Percentiles rank a stretch among this genome's conserved stretches.
These are phyloP conservation scores for Tolypocladium inflatum DNA, from an alignment of 2,329 filamentous ascomycete genomes.

Conservation along the genomic window DNA sequence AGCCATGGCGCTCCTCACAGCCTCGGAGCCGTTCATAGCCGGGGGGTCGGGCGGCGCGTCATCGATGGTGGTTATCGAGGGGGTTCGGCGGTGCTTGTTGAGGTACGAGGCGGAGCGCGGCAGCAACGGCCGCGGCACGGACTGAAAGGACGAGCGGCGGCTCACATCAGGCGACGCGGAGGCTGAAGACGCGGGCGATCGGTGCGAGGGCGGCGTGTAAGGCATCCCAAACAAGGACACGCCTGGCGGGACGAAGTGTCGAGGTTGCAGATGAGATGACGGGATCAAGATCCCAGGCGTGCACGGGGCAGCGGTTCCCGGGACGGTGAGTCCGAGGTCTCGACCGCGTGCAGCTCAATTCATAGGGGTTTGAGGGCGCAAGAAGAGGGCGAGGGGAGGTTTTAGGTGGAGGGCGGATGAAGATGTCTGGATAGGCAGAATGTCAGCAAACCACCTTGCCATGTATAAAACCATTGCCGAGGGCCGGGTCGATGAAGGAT, in stretches of 20 bases:
- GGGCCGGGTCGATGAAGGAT: background rate
- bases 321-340: background rate
- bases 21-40: constrained; percentile 11
- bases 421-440: background rate
- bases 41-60: constrained; percentile 23
- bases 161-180: constrained; percentile 46
- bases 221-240: constrained; percentile 53
- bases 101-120: constrained; percentile 59
- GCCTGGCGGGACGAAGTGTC: constrained; percentile 4
- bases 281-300: background rate
- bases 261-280: constrained; percentile 1
- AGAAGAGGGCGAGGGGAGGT: background rate
- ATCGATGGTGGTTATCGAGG: constrained; percentile 28
- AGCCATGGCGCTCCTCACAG: constrained; percentile 24
- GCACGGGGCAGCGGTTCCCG: background rate
- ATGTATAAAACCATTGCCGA: background rate
- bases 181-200: constrained; percentile 51
- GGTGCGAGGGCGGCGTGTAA: constrained; percentile 72
- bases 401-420: background rate
- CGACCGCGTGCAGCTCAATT: background rate
- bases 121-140: constrained; percentile 40
- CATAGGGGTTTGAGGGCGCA: background rate
- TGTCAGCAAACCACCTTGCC: background rate
- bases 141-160: constrained; percentile 48
- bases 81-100: constrained; percentile 51